Percentiles rank a stretch among this genome's conserved stretches.
These are phyloP conservation scores for Phylloporus sp. DNA, from an alignment of 768 basidiomycete genomes.

Conservation along the genomic window DNA sequence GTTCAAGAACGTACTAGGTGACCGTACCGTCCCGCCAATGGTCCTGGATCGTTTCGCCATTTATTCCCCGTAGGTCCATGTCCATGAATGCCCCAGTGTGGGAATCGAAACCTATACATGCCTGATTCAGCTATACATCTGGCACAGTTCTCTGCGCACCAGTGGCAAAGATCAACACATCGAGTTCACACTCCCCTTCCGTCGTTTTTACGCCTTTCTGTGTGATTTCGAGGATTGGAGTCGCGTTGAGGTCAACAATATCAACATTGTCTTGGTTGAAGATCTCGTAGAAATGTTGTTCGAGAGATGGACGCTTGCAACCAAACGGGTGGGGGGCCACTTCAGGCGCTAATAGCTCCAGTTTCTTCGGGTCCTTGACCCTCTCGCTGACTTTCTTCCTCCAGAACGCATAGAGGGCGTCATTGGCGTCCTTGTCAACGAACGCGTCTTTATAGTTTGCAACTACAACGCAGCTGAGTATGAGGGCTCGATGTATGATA, in stretches of 20 bases:
- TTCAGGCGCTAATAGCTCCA: conserved; percentile 10
- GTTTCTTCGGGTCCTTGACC: conserved; percentile 9
- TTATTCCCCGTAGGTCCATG: conserved; percentile 12
- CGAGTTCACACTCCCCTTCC: conserved; percentile 6
- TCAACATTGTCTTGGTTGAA: conserved; percentile 17
- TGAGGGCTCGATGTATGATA: background rate
- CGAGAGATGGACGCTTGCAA: conserved; percentile 4
- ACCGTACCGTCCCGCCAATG: conserved; percentile 12
- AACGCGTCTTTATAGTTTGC: conserved; percentile 5
- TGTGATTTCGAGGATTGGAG: conserved; percentile 8
- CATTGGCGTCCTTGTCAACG: background rate
- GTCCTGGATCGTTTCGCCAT: conserved; percentile 9
- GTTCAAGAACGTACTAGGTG: no score
- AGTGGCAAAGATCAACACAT: conserved; percentile 16
- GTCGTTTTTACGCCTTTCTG: conserved; percentile 8
- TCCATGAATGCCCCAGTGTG: conserved; percentile 2
- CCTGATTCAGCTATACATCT: no score
- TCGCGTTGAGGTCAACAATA: conserved; percentile 6
- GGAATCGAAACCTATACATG: conserved; percentile 10
- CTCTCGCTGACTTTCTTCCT: conserved; percentile 14
- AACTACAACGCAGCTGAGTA: background rate
- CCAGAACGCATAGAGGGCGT: conserved; percentile 8
- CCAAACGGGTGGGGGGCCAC: conserved; percentile 10
- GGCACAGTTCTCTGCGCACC: no score
- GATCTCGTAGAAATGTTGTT: conserved; percentile 11